phyloP scores from a whole-genome alignment of 2,329 filamentous ascomycete species.

The Penicillium palitans region DNA sequence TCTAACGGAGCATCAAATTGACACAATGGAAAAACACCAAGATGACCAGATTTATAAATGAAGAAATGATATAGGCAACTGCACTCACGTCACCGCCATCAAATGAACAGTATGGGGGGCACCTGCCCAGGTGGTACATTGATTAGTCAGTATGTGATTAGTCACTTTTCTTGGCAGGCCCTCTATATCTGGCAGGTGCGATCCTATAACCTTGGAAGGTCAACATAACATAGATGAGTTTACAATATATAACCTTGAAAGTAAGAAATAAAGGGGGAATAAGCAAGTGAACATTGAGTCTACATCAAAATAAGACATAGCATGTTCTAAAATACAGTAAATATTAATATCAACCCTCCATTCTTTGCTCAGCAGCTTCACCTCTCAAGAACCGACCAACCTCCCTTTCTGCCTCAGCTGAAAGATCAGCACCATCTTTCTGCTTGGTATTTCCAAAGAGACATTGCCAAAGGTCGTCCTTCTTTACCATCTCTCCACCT shows the following conservation, averaged over 20 bases:
- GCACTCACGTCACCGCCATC: constrained; percentile 11
- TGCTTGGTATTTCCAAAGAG: constrained; percentile 65
- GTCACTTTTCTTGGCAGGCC: background rate
- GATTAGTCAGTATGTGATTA: constrained; percentile 4
- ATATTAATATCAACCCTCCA: constrained; percentile 7
- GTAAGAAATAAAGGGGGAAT: background rate
- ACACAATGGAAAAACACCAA: background rate
- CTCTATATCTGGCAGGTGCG: background rate
- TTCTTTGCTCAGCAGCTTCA: constrained; percentile 55
- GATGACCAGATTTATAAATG: background rate
- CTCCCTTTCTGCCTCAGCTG: constrained; percentile 42
- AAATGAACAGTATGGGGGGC: constrained; percentile 3
- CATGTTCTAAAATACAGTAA: background rate
- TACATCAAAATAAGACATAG: background rate
- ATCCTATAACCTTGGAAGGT: background rate
- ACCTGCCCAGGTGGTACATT: background rate
- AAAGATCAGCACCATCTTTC: constrained; percentile 22
- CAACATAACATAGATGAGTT: background rate
- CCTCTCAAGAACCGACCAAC: constrained; percentile 54
- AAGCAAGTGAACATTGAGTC: background rate
- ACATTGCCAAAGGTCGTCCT: constrained; percentile 83
- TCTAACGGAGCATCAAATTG: constrained; percentile 10
- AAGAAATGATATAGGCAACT: constrained; percentile 8
- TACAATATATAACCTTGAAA: background rate
- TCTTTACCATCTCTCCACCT: constrained; percentile 76